Base-by-base conservation (phyloP, 2,329 filamentous ascomycete genomes). In the Ascochyta lentis region DNA sequence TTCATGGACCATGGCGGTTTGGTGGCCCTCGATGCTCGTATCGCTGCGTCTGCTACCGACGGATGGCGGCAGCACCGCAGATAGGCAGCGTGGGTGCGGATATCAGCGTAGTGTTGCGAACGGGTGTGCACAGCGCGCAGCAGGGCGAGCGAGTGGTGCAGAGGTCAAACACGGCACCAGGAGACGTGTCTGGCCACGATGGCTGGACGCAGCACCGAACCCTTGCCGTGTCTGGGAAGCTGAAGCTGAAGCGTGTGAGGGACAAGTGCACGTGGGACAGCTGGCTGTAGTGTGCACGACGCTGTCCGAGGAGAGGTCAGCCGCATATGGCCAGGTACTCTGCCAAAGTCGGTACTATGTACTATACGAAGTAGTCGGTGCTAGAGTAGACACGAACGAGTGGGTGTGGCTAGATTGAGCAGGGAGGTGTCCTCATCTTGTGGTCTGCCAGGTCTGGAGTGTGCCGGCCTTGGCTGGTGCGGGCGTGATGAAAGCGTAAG, bases 111-210 rank as follows among this genome's bases (percentile, higher is more conserved):
- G 49, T 46, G 23, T 56, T 56, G 57, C 54, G 48, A 43, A 54
- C 54, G 59, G 51, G 59, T 56, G 60, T 38, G 24, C 8, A 8
- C 24, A 26, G 24, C 24, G 8, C 5, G 24, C 24, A 26, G 24
- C 24, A 6, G 4, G 19, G 24, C 24, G 8, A 26, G 19, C 19
- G 35, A 54, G 54, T 41, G 31, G 49, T 31, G 48, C 50, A 58
- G 31, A 63, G 59, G 66, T 68, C 67, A 70, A 64, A 65, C 66
- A 72, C 66, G 69, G 61, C 66, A 69, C 64, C 64, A 47, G 60
- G 31, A 46, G 13, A 38, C 37, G 46, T 61, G 65, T 64, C 59
- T 64, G 60, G 60, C 58, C 63, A 58, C 60, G 37, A 59, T 60
- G 45, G 60, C 55, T 59, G 58, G 60, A 61, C 56, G 52, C 60